A percentile compares a stretch with the other conserved stretches of the same genome.
Evolutionary conservation across 2,329 filamentous ascomycete genomes (phyloP).

Genomic region (Ampelomyces quisqualis): DNA sequence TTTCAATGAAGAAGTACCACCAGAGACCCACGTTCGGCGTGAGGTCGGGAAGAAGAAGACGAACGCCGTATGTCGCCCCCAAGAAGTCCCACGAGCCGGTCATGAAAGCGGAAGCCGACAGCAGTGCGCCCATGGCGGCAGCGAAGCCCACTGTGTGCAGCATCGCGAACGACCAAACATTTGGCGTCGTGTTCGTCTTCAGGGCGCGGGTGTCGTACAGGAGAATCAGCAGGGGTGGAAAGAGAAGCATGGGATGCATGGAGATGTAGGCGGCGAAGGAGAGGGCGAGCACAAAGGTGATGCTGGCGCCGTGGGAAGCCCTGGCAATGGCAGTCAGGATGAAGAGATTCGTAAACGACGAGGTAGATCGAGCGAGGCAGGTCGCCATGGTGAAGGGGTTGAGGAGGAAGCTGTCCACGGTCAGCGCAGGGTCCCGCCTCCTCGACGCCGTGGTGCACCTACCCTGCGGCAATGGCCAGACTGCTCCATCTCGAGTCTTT

Average conservation of each 20-base stretch:
- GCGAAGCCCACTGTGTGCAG: constrained; percentile 57
- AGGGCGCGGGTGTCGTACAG: constrained; percentile 57
- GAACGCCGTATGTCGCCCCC: constrained; percentile 85
- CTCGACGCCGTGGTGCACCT: constrained; percentile 26
- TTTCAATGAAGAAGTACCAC: constrained; percentile 99
- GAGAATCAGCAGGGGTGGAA: constrained; percentile 78
- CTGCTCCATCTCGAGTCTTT: constrained; percentile 73
- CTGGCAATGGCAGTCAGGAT: constrained; percentile 81
- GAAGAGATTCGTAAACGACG: constrained; percentile 83
- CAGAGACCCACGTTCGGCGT: constrained; percentile 94
- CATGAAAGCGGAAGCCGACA: constrained; percentile 71
- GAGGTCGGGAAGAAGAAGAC: constrained; percentile 85
- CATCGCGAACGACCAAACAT: constrained; percentile 53
- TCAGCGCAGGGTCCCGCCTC: no score
- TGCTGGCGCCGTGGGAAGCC: constrained; percentile 68
- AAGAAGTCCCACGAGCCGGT: constrained; percentile 87
- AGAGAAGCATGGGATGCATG: constrained; percentile 84
- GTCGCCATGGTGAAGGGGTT: constrained; percentile 92
- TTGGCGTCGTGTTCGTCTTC: constrained; percentile 32
- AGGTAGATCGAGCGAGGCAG: constrained; percentile 86
- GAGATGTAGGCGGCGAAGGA: constrained; percentile 88
- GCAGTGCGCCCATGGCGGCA: constrained; percentile 53
- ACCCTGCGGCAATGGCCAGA: constrained; percentile 76
- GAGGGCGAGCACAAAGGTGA: constrained; percentile 79
- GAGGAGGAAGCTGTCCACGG: constrained; percentile 72